Evolutionary conservation across 768 basidiomycete genomes (phyloP).

Genomic region (Termitomyces sp.): DNA sequence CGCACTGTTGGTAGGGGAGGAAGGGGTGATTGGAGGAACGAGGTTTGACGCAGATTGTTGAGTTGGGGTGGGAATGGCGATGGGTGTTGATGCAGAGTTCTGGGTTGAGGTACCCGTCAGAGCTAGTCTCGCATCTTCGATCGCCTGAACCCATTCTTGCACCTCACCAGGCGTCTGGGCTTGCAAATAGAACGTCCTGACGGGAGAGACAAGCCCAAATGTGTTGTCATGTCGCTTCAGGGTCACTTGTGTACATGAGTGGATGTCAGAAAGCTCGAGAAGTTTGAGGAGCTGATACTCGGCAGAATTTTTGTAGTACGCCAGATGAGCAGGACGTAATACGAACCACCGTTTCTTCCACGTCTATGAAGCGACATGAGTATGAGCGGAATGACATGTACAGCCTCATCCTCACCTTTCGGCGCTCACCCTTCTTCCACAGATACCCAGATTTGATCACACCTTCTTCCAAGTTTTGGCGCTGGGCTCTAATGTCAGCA

Average conservation of each 20-base stretch:
- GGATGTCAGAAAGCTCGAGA: slow-evolving; percentile 83
- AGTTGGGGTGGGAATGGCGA: slow-evolving; percentile 44
- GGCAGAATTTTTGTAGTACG: slow-evolving; percentile 94
- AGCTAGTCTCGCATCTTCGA: slow-evolving; percentile 71
- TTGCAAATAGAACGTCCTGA: slow-evolving; percentile 89
- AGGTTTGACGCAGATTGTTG: slow-evolving; percentile 24
- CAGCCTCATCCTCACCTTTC: slow-evolving; percentile 66
- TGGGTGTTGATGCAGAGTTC: slow-evolving; percentile 50
- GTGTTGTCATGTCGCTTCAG: slow-evolving; percentile 88
- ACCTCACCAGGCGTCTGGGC: slow-evolving; percentile 72
- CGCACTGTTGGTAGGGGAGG: slow-evolving; percentile 42
- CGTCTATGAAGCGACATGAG: slow-evolving; percentile 48
- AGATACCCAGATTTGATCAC: slow-evolving; percentile 92
- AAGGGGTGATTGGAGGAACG: slow-evolving; percentile 40
- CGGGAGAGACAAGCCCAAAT: slow-evolving; percentile 88
- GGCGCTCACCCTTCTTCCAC: slow-evolving; percentile 95
- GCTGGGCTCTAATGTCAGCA: slow-evolving; percentile 38
- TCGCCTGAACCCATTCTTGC: slow-evolving; percentile 77
- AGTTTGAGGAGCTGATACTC: slow-evolving; percentile 92
- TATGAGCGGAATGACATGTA: slow-evolving; percentile 5
- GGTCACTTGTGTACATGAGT: slow-evolving; percentile 82
- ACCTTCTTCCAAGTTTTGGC: slow-evolving; percentile 54
- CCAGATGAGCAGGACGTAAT: slow-evolving; percentile 84
- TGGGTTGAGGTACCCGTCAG: slow-evolving; percentile 63
- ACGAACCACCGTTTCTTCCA: slow-evolving; percentile 99